These are phyloP conservation scores for Cryphonectria naterciae DNA, from an alignment of 2,329 filamentous ascomycete species.

Conservation along the genomic window DNA sequence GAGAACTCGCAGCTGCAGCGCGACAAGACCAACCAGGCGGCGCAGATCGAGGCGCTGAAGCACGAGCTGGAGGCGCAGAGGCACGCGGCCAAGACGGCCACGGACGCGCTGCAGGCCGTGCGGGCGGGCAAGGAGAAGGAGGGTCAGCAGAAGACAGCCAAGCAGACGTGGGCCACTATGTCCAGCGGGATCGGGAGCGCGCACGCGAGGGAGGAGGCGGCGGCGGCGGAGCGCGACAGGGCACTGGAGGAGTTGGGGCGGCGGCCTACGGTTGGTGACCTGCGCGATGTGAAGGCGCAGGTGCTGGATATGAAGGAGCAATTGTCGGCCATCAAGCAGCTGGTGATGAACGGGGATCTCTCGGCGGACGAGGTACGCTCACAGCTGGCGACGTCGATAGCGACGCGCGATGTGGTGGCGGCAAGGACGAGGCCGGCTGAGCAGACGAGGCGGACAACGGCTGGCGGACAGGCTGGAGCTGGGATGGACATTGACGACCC, in stretches of 20 bases:
- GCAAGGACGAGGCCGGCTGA: neutral
- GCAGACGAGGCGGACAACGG: neutral
- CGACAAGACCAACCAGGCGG: slow-evolving; percentile 21
- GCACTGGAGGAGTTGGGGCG: neutral
- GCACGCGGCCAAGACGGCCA: slow-evolving; percentile 11
- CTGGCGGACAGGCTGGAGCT: neutral
- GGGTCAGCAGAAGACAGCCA: neutral
- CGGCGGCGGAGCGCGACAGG: neutral
- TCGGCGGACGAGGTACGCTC: neutral
- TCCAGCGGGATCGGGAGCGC: neutral
- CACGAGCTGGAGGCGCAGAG: slow-evolving; percentile 24
- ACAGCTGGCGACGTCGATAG: slow-evolving; percentile 5
- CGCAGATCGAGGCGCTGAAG: slow-evolving; percentile 25
- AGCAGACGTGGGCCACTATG: neutral
- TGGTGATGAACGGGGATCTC: neutral
- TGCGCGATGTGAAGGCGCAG: neutral
- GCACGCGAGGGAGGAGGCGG: neutral
- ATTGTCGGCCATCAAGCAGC: neutral
- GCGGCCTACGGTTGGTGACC: neutral
- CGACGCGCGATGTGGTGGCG: neutral
- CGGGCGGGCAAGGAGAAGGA: neutral
- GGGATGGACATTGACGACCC: neutral
- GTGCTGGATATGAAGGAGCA: neutral
- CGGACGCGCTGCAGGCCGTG: slow-evolving; percentile 6
- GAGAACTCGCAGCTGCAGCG: slow-evolving; percentile 21